phyloP scores from a whole-genome alignment of 441 rosid genomes.

The Bruguiera hainesii region DNA sequence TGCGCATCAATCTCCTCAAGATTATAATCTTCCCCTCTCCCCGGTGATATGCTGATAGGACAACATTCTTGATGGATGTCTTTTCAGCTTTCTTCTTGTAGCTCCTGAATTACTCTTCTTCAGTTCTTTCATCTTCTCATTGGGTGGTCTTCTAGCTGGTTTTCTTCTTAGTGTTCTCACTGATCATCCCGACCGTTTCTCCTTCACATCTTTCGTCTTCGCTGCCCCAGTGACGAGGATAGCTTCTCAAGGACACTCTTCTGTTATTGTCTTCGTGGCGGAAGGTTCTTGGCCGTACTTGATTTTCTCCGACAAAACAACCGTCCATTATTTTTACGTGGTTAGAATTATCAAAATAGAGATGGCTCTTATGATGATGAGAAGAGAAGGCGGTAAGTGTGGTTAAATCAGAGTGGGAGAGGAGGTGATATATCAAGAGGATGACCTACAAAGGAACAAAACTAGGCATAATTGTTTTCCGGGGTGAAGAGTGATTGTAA shows the following conservation, averaged over 20 bases:
- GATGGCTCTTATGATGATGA: neutral
- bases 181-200: constrained; percentile 10
- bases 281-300: constrained; percentile 30
- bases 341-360: neutral
- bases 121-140: neutral
- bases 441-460: neutral
- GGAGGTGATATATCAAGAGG: neutral
- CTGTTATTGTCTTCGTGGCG: constrained; percentile 41
- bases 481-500: too few relatives aligned
- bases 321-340: neutral
- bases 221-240: constrained; percentile 44
- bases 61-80: constrained; percentile 36
- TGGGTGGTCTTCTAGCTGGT: constrained; percentile 35
- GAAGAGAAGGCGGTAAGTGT: neutral
- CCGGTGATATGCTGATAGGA: constrained; percentile 36
- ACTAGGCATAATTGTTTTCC: neutral
- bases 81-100: constrained; percentile 12
- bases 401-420: neutral
- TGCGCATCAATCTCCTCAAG: constrained; percentile 42
- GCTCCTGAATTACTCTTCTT: constrained; percentile 2
- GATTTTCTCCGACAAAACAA: constrained; percentile 1
- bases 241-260: constrained; percentile 55
- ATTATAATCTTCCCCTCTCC: constrained; percentile 37
- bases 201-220: constrained; percentile 25
- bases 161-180: constrained; percentile 17